Base-by-base conservation (phyloP, 192 early-diverging fungal genomes). In the Borealophlyctis nickersoniae region DNA sequence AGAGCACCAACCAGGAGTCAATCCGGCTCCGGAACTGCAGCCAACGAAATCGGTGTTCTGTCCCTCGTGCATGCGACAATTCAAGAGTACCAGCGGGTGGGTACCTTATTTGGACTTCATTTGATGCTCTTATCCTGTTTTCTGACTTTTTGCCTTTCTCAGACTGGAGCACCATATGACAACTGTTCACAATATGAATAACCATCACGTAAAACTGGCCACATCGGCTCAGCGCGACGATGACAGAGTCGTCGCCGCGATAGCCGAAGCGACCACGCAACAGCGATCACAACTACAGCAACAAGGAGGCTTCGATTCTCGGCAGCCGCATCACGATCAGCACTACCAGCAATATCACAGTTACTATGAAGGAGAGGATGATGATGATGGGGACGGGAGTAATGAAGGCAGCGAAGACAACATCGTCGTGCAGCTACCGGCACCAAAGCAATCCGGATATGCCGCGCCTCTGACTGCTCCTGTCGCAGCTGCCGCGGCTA, bases 21-120 rank as follows among this genome's bases (percentile, higher is more conserved):
- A 32, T 59, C 28, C 57, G 33, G 36, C 35, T 0, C 16, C 39
- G 39, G 9, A 45, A 7, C 39, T 45, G 19, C 39, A 45, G 4
- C 45, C 3, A 61, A 22, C 26, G 50, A 58, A n/a, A 14, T 23
- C 32, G n/a, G 4, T 64, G 7, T 56, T 61, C 24, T 68, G 66
- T 35, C 66, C 58, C 11, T 62, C 58, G 22, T 68, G 66, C 52
- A 68, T 68, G 66, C 49, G 66, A 29, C 24, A 9, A 19, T 68
- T 68, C 27, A 56, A 57, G 14, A 62, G 52, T 33, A n/a, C 13
- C n/a, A 52, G 27, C 26, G 45, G 58, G 58, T 60, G 23, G n/a
- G 58, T 49, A n/a, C n/a, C n/a, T 22, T 16, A 3, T 49, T 22
- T 60, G 36, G n/a, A 60, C 1, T 50, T 4, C 23, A 28, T 29